Evolutionary conservation across 2,329 filamentous ascomycete genomes (phyloP).

Genomic region (Neodidymelliopsis sp.): DNA sequence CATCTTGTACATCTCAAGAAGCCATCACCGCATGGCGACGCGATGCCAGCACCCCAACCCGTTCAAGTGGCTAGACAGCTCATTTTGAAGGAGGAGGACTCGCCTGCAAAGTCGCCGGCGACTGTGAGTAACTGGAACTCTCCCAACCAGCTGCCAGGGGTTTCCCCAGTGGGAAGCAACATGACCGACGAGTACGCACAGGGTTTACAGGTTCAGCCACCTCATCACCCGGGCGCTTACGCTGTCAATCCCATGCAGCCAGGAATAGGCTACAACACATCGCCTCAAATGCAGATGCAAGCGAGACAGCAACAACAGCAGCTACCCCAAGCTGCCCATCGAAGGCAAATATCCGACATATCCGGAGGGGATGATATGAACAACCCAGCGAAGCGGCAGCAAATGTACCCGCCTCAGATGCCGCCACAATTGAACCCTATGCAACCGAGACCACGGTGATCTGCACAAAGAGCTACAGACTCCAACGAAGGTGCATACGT

Average conservation of each 20-base stretch:
- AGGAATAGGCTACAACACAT: constrained; percentile 49
- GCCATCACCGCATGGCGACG: constrained; percentile 53
- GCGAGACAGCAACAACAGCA: constrained; percentile 35
- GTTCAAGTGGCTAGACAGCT: constrained; percentile 62
- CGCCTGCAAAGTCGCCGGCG: constrained; percentile 67
- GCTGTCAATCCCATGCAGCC: constrained; percentile 45
- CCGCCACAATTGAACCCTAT: constrained; percentile 58
- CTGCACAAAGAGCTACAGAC: background rate
- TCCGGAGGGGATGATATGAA: constrained; percentile 60
- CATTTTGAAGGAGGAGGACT: constrained; percentile 67
- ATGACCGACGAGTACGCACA: constrained; percentile 57
- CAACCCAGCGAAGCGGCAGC: constrained; percentile 64
- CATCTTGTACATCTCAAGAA: constrained; percentile 86
- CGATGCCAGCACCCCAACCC: constrained; percentile 61
- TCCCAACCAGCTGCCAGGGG: constrained; percentile 64
- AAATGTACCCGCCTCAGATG: constrained; percentile 59
- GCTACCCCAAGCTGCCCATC: constrained; percentile 47
- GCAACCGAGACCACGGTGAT: constrained; percentile 58
- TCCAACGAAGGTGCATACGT: background rate
- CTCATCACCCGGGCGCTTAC: constrained; percentile 49
- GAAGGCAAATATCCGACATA: constrained; percentile 68
- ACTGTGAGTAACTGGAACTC: constrained; percentile 70
- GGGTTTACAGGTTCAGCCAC: constrained; percentile 49
- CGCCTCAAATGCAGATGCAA: constrained; percentile 50
- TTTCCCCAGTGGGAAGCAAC: constrained; percentile 62